Evolutionary conservation across 805 yeast species (phyloP).

Genomic region (Brettanomyces sp.): DNA sequence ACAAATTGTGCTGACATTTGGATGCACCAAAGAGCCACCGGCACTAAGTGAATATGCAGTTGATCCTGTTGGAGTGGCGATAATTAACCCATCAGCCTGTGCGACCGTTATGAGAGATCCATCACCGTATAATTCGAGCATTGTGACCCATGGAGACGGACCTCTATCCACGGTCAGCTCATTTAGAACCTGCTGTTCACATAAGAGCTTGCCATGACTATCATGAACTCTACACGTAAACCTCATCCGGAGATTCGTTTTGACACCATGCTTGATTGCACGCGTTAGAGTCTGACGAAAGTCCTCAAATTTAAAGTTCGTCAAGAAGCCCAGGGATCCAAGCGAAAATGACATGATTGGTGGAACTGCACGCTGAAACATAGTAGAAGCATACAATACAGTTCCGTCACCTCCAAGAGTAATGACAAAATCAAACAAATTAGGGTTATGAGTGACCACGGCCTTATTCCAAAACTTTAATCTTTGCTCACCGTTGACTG

Average conservation of each 20-base stretch:
- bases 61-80: constrained; percentile 94
- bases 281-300: constrained; percentile 49
- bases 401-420: constrained; percentile 98
- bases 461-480: constrained; percentile 65
- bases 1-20: constrained; percentile 84
- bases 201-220: constrained; percentile 41
- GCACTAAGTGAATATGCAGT: constrained; percentile 94
- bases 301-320: constrained; percentile 73
- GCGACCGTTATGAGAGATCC: constrained; percentile 77
- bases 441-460: constrained; percentile 37
- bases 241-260: constrained; percentile 76
- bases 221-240: constrained; percentile 69
- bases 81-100: constrained; percentile 88
- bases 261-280: constrained; percentile 63
- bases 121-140: constrained; percentile 84
- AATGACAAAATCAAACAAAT: constrained; percentile 63
- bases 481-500: constrained; percentile 35
- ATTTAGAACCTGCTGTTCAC: constrained; percentile 73
- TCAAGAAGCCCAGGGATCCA: constrained; percentile 88
- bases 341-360: constrained; percentile 84
- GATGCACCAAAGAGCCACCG: constrained; percentile 92
- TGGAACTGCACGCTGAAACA: constrained; percentile 80
- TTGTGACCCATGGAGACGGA: constrained; percentile 85
- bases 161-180: constrained; percentile 91
- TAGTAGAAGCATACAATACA: constrained; percentile 76